Conservation (phyloP, 495 filamentous ascomycete species). For the Lophiostoma macrostomum region DNA sequence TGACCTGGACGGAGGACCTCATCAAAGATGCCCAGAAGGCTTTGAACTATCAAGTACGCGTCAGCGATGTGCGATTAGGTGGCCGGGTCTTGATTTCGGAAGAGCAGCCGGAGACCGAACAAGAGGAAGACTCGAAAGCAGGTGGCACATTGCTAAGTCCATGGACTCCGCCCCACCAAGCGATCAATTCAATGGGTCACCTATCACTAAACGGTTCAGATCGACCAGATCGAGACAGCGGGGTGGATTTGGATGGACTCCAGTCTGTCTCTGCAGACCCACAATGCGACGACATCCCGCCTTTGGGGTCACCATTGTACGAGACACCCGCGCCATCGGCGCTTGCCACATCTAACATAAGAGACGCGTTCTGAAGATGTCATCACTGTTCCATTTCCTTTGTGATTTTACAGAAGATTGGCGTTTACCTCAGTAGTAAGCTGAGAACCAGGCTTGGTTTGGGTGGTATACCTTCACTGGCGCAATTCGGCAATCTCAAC, state of each 20-base stretch:
- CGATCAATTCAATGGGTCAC: constrained; percentile 4
- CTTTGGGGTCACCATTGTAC: constrained; percentile 10
- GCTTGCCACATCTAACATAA: constrained; percentile 1
- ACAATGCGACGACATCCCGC: background rate
- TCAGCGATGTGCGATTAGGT: constrained; percentile 74
- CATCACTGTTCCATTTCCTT: constrained; percentile 16
- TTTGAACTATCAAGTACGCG: constrained; percentile 71
- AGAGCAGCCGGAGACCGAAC: constrained; percentile 56
- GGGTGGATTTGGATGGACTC: constrained; percentile 28
- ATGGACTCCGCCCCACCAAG: constrained; percentile 21
- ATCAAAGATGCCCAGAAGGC: constrained; percentile 86
- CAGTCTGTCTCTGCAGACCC: constrained; percentile 11
- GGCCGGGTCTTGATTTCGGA: constrained; percentile 73
- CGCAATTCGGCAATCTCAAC: constrained; percentile 28
- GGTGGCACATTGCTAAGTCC: constrained; percentile 30
- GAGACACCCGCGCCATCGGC: constrained; percentile 21
- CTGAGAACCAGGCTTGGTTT: background rate
- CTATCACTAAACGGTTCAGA: constrained; percentile 12
- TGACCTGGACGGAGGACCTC: constrained; percentile 81
- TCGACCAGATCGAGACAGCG: constrained; percentile 31
- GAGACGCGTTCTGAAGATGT: constrained; percentile 8
- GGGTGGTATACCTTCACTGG: constrained; percentile 14
- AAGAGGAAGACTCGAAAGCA: constrained; percentile 12
- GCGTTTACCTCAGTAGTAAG: background rate
- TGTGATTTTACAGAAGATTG: constrained; percentile 3